Evolutionary conservation across 768 basidiomycete genomes (phyloP), one percentile per base, ranked within the genome.

Genomic region (Tulasnella sp.): DNA sequence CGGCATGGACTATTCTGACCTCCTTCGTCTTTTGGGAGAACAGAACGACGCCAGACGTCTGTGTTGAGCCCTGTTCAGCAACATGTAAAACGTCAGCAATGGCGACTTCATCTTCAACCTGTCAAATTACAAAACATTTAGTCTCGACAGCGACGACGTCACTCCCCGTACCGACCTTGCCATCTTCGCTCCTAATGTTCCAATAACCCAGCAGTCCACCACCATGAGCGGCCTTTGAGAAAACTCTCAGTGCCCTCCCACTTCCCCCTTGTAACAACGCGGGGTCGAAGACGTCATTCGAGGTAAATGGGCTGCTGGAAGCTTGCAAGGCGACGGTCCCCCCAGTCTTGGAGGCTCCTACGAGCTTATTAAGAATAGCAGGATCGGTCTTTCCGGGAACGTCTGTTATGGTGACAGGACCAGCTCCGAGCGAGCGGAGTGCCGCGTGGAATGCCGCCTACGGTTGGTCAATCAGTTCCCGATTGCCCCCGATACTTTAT

Each of bases 381-480:
- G 77, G 74, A 37, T 78, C 77, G 69, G 77, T 78, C 45, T 78
- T 67, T 9, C 77, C 77, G 3, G 77, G 74, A 4, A 78, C 77
- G 58, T 78, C 77, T 19, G 77, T 78, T 36, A 78, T 36, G 1
- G 77, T 78, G 19, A 78, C 77, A 37, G 77, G 77, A 38, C 77
- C 77, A 25, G 74, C 68, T 29, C 74, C 77, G 19, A 78, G 67
- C 40, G 77, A 49, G 29, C 77, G 77, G 19, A 78, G 52, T 7
- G 77, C 77, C 34, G 77, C 77, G 54, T 78, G 77, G 68, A 75
- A 78, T 40, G 74, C 74, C 7, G 77, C 77, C 68, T 78, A 45
- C 38, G 15, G 40, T 58, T 14, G 67, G 67, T 15, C 69, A 38
- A 12, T 69, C 74, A 34, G 77, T 40, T 2, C 25, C 22, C 25